phyloP scores from a whole-genome alignment of 441 rosid species.

The Daphne laureola region DNA sequence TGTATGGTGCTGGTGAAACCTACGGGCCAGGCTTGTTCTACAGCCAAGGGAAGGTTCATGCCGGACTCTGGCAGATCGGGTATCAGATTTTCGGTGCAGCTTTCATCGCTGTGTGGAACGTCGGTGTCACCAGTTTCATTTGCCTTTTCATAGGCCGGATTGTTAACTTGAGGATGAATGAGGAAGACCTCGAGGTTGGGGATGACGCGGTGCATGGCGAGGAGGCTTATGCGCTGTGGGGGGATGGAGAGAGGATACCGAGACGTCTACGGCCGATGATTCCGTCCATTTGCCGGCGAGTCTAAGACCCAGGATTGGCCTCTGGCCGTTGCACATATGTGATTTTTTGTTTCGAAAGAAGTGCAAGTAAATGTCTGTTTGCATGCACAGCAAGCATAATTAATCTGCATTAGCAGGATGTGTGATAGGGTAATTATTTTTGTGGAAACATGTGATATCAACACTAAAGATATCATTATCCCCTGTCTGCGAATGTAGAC shows the following conservation, averaged over 20 bases:
- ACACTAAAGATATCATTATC: too few species aligned
- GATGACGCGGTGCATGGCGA: constrained; percentile 57
- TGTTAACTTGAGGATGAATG: constrained; percentile 41
- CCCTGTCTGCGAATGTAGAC: too few species aligned
- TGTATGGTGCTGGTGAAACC: constrained; percentile 5
- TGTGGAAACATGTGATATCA: too few species aligned
- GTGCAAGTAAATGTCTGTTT: too few species aligned
- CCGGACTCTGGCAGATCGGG: constrained; percentile 30
- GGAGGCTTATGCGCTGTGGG: constrained; percentile 56
- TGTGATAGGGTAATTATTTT: too few species aligned
- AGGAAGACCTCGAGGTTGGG: constrained; percentile 44
- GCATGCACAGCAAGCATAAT: too few species aligned
- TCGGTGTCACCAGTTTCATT: constrained; percentile 35
- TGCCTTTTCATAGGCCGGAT: constrained; percentile 37
- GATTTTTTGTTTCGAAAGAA: too few species aligned
- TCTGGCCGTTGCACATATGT: too few species aligned
- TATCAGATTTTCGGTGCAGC: constrained; percentile 35
- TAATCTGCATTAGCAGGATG: too few species aligned
- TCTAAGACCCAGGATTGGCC: neutral
- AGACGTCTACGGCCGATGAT: constrained; percentile 1
- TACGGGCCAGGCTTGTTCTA: constrained; percentile 33
- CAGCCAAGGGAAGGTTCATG: constrained; percentile 12
- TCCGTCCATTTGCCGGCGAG: constrained; percentile 10
- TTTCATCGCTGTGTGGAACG: constrained; percentile 42
- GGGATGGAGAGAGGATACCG: constrained; percentile 39